Evolutionary conservation across 768 basidiomycete species (phyloP).

Genomic region (Cyathus striatus): DNA sequence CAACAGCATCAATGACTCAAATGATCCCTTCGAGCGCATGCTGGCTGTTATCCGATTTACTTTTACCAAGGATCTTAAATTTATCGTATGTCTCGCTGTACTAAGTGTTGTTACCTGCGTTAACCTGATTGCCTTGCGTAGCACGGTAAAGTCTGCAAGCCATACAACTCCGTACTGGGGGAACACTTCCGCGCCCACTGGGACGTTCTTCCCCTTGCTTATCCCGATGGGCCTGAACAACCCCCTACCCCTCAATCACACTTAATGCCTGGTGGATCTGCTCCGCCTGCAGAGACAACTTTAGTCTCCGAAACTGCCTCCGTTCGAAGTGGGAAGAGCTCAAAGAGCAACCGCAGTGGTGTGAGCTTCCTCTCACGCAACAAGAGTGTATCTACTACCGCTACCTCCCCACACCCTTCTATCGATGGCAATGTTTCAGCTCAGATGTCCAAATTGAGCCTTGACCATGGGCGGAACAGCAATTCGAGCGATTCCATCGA

Average conservation of each 20-base stretch:
- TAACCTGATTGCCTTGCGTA: conserved; percentile 20
- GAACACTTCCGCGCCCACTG: conserved; percentile 89
- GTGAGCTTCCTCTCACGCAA: conserved; percentile 53
- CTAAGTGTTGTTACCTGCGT: conserved; percentile 1
- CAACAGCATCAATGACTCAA: conserved; percentile 82
- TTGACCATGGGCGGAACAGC: conserved; percentile 30
- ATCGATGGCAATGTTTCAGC: conserved; percentile 42
- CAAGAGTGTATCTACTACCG: conserved; percentile 50
- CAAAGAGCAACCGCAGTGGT: conserved; percentile 55
- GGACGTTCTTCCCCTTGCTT: conserved; percentile 65
- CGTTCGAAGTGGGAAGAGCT: conserved; percentile 54
- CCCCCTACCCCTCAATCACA: conserved; percentile 42
- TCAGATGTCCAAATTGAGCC: conserved; percentile 56
- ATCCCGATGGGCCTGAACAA: conserved; percentile 40
- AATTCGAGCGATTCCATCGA: conserved; percentile 8
- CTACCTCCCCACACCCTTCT: conserved; percentile 42
- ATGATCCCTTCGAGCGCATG: conserved; percentile 93
- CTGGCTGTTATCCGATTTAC: conserved; percentile 84
- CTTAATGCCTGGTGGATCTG: conserved; percentile 17
- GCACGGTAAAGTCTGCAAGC: conserved; percentile 93
- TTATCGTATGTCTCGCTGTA: conserved; percentile 53
- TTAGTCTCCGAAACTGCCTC: conserved; percentile 46
- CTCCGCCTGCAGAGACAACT: conserved; percentile 12
- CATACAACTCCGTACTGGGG: conserved; percentile 83
- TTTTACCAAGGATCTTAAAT: conserved; percentile 93